phyloP scores from a whole-genome alignment of 768 basidiomycete species.

The Russula ochroleuca region DNA sequence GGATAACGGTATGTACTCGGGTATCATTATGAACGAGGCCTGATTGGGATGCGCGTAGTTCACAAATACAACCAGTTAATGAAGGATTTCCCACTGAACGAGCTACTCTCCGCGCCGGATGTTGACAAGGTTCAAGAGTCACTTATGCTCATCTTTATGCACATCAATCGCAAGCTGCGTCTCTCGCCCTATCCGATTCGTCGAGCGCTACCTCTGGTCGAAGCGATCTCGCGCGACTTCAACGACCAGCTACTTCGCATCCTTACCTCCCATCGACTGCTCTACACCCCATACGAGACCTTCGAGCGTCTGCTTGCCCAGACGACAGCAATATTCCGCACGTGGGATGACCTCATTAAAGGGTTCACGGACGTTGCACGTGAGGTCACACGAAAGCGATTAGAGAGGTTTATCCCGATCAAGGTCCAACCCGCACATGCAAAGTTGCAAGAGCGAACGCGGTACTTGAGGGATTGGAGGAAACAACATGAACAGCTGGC shows the following conservation, averaged over 20 bases:
- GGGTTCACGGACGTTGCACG: constrained; percentile 70
- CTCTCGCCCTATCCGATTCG: constrained; percentile 96
- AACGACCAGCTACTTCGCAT: constrained; percentile 92
- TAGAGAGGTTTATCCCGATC: constrained; percentile 94
- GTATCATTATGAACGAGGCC: not conserved
- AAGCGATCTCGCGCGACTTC: constrained; percentile 97
- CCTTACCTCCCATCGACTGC: constrained; percentile 83
- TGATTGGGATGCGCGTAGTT: constrained; percentile 43
- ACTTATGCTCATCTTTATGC: constrained; percentile 79
- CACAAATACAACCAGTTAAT: constrained; percentile 98
- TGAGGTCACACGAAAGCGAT: constrained; percentile 85
- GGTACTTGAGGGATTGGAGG: constrained; percentile 87
- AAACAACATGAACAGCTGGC: constrained; percentile 97
- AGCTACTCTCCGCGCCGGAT: constrained; percentile 93
- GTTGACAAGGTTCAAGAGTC: constrained; percentile 93
- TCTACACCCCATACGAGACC: constrained; percentile 91
- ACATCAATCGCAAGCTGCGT: constrained; percentile 93
- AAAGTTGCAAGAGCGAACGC: constrained; percentile 81
- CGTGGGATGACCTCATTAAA: constrained; percentile 63
- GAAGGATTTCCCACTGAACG: constrained; percentile 98
- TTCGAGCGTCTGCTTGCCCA: constrained; percentile 83
- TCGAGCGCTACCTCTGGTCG: constrained; percentile 91
- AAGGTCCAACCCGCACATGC: constrained; percentile 89
- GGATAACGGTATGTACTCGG: constrained; percentile 59
- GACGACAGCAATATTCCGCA: constrained; percentile 58